Base-by-base conservation (phyloP, 2,329 filamentous ascomycete species). In the Paradendryphiella salina region DNA sequence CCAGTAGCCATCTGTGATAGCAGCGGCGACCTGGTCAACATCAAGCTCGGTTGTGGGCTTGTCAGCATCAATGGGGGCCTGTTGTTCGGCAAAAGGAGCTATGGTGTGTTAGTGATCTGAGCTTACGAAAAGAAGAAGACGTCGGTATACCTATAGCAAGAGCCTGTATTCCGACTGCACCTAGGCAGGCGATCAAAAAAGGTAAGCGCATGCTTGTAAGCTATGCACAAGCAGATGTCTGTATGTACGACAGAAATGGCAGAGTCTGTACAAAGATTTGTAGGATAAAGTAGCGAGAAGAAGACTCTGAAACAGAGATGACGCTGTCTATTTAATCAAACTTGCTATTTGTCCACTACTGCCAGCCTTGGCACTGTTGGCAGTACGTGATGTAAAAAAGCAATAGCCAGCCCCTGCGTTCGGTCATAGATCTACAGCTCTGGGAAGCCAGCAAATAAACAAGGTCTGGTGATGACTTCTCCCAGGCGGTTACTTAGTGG, bases 1-100 rank as follows among this genome's bases (percentile, higher is more conserved):
- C 76, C 76, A 79, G 57, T 75, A 79, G 9, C 62, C 59, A 46
- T 65, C 57, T 10, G 52, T 34, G 20, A 49, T 31, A 14, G 52
- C 42, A 20, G 50, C 52, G 10, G 39, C 34, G 33, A 38, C 40
- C 5, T 46, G 34, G 36, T 39, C 31, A 13, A 46, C 9, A 35
- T 54, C 46, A 8, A 33, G 17, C 5, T 29, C 40, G n/a, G 18
- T 39, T n/a, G 26, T 20, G 26, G 32, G 28, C n/a, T 43, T 46
- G 21, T 43, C 17, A 29, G 37, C 11, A 15, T 39, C 28, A 13
- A 28, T 26, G 17, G 11, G 17, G 29, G 14, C 21, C 21, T 11
- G n/a, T 29, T 39, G 39, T 40, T 50, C 40, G 15, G 34, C 23
- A 14, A 46, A 28, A 7, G 57, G 54, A 10, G 57, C 62, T 65